These are phyloP conservation scores for Lagenaria siceraria DNA, from an alignment of 306 rosid genomes.

Conservation along the genomic window DNA sequence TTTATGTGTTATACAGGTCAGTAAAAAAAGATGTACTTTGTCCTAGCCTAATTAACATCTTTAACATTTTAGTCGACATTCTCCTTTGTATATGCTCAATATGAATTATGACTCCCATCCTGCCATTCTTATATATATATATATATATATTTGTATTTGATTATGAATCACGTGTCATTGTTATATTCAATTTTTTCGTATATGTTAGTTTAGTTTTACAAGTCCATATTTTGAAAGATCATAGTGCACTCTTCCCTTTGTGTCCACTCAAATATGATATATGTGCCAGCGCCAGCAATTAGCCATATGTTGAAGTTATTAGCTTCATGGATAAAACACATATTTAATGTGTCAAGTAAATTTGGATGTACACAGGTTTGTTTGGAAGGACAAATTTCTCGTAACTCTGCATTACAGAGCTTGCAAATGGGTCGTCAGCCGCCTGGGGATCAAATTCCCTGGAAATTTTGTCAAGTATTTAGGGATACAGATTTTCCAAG, in stretches of 20 bases:
- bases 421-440: conserved; percentile 71
- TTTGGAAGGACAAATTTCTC: conserved; percentile 91
- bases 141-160: not conserved
- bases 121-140: not conserved
- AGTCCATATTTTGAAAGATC: not conserved
- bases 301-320: not conserved
- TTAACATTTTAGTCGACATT: not conserved
- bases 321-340: not conserved
- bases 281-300: too few relatives aligned
- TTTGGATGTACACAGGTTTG: conserved; percentile 27
- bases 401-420: conserved; percentile 60
- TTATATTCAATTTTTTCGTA: not conserved
- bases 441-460: conserved; percentile 84
- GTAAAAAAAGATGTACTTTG: not conserved
- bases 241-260: not conserved
- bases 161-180: not conserved
- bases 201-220: not conserved
- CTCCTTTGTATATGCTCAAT: not conserved
- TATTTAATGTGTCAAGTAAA: not conserved
- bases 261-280: not conserved
- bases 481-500: conserved; percentile 72
- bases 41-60: not conserved
- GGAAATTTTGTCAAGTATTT: conserved; percentile 88
- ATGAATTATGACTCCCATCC: not conserved
- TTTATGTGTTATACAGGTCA: conserved; percentile 85